Evolutionary conservation across 2,329 filamentous ascomycete species (phyloP).

Genomic region (Didymella sp.): DNA sequence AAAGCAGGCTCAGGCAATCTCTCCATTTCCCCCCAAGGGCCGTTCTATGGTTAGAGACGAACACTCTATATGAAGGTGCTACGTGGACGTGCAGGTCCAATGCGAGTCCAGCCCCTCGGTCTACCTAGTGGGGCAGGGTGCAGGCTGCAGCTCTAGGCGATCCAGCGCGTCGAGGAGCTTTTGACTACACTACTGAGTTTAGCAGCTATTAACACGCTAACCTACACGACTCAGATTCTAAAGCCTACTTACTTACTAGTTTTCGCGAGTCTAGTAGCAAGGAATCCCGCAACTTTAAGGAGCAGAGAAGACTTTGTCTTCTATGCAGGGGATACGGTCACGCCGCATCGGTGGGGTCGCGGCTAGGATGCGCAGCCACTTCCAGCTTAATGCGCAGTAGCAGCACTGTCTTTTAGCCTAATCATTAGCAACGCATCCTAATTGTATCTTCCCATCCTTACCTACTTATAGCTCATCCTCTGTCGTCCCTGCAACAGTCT

Average conservation of each 20-base stretch:
- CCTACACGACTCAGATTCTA: no score
- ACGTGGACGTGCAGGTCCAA: conserved; percentile 1
- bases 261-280: not conserved
- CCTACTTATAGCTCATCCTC: not conserved
- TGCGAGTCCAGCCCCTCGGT: conserved; percentile 3
- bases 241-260: no score
- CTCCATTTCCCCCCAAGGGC: not conserved
- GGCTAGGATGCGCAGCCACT: not conserved
- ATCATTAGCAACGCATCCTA: not conserved
- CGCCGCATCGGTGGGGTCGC: not conserved
- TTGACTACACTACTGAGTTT: no score
- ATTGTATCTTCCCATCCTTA: not conserved
- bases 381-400: not conserved
- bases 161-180: no score
- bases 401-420: not conserved
- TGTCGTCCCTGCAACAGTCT: not conserved
- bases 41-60: not conserved
- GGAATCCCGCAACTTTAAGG: not conserved
- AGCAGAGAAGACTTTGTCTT: not conserved
- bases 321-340: not conserved
- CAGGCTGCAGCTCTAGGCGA: no score
- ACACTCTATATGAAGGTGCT: not conserved
- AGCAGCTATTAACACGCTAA: no score
- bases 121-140: conserved; percentile 1
- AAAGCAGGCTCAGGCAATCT: not conserved